Evolutionary conservation across 2,329 filamentous ascomycete genomes (phyloP).

Genomic region (Alternaria solani): DNA sequence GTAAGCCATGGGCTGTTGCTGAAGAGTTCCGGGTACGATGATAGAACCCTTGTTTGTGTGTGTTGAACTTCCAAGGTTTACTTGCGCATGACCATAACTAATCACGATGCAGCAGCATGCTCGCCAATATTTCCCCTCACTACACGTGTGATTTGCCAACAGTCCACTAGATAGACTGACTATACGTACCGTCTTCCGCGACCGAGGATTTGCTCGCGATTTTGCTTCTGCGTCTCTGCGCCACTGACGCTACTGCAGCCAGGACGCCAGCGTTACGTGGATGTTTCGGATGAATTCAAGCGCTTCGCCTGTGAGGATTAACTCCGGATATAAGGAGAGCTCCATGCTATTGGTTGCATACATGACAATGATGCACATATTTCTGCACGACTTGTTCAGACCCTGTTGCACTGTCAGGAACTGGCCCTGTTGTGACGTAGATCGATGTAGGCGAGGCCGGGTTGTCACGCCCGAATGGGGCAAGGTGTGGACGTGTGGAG

Average conservation of each 20-base stretch:
- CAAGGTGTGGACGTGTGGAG: constrained; percentile 18
- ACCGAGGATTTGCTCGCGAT: not conserved
- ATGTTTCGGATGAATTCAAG: constrained; percentile 24
- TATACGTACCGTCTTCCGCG: constrained; percentile 1
- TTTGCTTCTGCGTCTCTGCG: constrained; percentile 1
- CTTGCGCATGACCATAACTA: constrained; percentile 1
- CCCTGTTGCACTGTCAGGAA: constrained; percentile 18
- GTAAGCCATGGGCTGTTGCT: not conserved
- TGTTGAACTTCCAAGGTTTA: not conserved
- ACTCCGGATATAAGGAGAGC: constrained; percentile 18
- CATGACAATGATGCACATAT: constrained; percentile 33
- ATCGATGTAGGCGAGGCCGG: constrained; percentile 13
- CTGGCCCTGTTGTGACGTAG: constrained; percentile 18
- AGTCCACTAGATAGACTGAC: not conserved
- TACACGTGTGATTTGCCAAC: not conserved
- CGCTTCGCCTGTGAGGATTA: constrained; percentile 10
- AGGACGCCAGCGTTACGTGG: constrained; percentile 14
- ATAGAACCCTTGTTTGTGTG: not conserved
- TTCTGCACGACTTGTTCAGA: constrained; percentile 1
- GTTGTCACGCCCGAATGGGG: constrained; percentile 21
- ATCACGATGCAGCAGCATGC: not conserved
- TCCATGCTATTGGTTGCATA: constrained; percentile 18
- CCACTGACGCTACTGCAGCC: constrained; percentile 1
- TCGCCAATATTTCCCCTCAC: not conserved
- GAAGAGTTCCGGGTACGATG: not conserved